Evolutionary conservation across 2,329 filamentous ascomycete species (phyloP).

Genomic region (Leptographium radiaticola): DNA sequence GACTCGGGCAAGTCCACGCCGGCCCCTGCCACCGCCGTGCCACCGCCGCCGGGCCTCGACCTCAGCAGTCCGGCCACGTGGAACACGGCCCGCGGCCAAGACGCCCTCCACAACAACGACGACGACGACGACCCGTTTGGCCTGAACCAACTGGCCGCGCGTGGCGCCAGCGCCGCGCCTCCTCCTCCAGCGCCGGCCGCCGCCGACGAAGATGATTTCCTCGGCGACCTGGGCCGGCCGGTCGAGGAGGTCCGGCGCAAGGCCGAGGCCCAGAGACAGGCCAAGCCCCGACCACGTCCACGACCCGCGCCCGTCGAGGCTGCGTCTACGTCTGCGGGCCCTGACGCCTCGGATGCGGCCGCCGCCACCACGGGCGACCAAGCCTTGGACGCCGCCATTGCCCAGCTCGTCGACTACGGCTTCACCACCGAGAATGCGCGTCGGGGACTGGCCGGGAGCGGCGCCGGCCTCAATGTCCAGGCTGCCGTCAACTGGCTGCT

Average conservation of each 20-base stretch:
- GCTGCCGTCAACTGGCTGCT: constrained; percentile 79
- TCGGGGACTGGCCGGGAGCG: constrained; percentile 66
- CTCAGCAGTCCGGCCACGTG: constrained; percentile 42
- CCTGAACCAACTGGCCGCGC: constrained; percentile 48
- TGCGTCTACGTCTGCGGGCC: constrained; percentile 31
- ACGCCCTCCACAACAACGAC: constrained; percentile 10
- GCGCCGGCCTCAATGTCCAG: constrained; percentile 68
- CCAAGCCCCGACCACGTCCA: constrained; percentile 16
- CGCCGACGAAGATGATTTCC: constrained; percentile 50
- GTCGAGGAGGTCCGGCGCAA: constrained; percentile 49
- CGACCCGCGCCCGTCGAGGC: constrained; percentile 31
- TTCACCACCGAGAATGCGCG: constrained; percentile 78
- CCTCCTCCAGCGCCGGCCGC: constrained; percentile 16
- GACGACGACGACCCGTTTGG: constrained; percentile 89
- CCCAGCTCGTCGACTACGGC: constrained; percentile 87
- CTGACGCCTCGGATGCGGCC: constrained; percentile 18
- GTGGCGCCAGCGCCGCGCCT: constrained; percentile 14
- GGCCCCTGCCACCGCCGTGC: constrained; percentile 26
- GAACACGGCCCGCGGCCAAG: constrained; percentile 19
- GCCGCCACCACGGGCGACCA: constrained; percentile 31
- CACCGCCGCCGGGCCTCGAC: constrained; percentile 28
- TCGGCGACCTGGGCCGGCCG: constrained; percentile 51
- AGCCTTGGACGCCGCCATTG: constrained; percentile 65
- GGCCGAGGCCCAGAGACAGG: constrained; percentile 18
- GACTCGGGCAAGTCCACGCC: constrained; percentile 28